Evolutionary conservation across 257 asterid genomes (phyloP).

Genomic region (Buddleja alternifolia): DNA sequence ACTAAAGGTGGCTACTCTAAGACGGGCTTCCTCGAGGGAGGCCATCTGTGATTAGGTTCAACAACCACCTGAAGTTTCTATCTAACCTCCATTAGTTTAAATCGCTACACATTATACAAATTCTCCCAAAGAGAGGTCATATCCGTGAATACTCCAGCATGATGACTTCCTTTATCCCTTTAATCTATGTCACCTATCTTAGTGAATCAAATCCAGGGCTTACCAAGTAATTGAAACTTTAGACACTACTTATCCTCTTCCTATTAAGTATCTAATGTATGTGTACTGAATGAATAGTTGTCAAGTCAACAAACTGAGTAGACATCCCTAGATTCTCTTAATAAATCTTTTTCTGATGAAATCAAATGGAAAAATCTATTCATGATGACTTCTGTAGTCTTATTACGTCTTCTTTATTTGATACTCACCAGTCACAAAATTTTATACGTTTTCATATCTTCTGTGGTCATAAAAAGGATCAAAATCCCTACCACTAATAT

Average conservation of each 20-base stretch:
- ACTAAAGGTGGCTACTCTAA: constrained; percentile 18
- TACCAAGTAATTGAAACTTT: neutral
- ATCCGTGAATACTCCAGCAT: neutral
- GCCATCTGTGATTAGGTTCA: constrained; percentile 6
- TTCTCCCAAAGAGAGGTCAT: neutral
- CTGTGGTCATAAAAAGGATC: neutral
- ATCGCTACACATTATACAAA: constrained; percentile 2
- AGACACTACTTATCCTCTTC: constrained; percentile 6
- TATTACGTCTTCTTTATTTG: neutral
- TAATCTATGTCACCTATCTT: neutral
- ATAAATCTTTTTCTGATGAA: neutral
- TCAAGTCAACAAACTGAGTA: neutral
- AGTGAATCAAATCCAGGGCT: neutral
- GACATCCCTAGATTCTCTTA: constrained; percentile 9
- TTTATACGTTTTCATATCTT: neutral
- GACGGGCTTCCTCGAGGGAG: constrained; percentile 12
- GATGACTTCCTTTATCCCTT: neutral
- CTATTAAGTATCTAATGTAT: neutral
- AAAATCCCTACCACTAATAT: constrained; percentile 10
- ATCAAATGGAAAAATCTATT: neutral
- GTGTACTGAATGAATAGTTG: neutral
- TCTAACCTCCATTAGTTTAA: constrained; percentile 13
- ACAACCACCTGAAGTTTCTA: neutral
- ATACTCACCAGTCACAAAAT: no score
- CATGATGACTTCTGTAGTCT: neutral